Evolutionary conservation across 345 rosid genomes (phyloP).

Genomic region (Syzygium jambos): DNA sequence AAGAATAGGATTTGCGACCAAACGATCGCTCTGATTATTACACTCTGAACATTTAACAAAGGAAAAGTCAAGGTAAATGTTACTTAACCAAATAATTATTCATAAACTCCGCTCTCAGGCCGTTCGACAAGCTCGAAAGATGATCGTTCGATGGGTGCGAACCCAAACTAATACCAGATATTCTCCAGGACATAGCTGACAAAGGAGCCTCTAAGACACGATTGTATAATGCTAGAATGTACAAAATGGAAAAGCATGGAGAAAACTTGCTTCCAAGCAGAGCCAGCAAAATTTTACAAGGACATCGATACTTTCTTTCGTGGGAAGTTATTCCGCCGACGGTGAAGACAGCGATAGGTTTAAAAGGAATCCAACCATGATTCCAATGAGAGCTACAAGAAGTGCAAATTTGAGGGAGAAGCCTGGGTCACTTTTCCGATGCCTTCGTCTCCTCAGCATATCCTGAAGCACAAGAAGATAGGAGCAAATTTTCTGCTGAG

Average conservation of each 20-base stretch:
- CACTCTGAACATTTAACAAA: background rate
- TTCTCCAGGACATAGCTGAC: background rate
- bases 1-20: background rate
- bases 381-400: conserved; percentile 71
- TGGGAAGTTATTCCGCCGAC: background rate
- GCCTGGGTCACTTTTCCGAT: conserved; percentile 36
- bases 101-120: background rate
- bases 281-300: conserved; percentile 5
- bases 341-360: conserved; percentile 56
- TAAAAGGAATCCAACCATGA: conserved; percentile 69
- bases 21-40: background rate
- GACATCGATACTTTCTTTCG: conserved; percentile 4
- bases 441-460: conserved; percentile 56
- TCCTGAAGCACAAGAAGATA: conserved; percentile 33
- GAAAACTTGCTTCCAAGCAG: conserved; percentile 11
- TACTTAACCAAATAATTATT: background rate
- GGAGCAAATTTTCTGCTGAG: background rate
- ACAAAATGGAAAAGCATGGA: conserved; percentile 21
- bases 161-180: background rate
- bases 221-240: conserved; percentile 5
- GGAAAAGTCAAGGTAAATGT: background rate
- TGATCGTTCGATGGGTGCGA: background rate
- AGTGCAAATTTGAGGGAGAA: conserved; percentile 69
- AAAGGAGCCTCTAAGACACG: background rate
- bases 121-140: background rate